phyloP scores from a whole-genome alignment of 345 rosid species.

The Corchorus capsularis region DNA sequence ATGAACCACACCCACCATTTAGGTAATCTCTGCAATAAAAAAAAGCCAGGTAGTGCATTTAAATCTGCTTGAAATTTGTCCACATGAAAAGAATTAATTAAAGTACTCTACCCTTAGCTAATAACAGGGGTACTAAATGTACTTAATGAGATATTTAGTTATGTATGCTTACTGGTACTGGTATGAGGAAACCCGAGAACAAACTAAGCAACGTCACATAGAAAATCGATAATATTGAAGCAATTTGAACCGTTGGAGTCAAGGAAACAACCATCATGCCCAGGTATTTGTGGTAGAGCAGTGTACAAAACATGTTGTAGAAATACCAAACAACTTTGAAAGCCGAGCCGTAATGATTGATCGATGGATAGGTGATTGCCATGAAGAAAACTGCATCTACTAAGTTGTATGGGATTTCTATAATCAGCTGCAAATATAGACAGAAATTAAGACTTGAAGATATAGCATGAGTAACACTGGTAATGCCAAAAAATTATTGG shows the following conservation, averaged over 20 bases:
- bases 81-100: no score
- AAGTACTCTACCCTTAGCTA: no score
- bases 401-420: slow-evolving; percentile 49
- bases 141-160: no score
- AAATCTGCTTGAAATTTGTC: no score
- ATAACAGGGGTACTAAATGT: no score
- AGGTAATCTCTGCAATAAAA: slow-evolving; percentile 37
- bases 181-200: slow-evolving; percentile 52
- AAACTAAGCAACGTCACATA: slow-evolving; percentile 31
- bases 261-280: slow-evolving; percentile 52
- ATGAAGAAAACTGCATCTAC: slow-evolving; percentile 38
- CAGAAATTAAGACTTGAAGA: background rate
- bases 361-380: slow-evolving; percentile 41
- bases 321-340: slow-evolving; percentile 48
- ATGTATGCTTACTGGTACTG: slow-evolving; percentile 41
- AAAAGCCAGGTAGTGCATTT: background rate
- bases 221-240: slow-evolving; percentile 36
- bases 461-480: no score
- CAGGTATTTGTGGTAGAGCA: slow-evolving; percentile 46
- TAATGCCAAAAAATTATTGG: no score
- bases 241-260: slow-evolving; percentile 41
- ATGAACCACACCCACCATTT: slow-evolving; percentile 53
- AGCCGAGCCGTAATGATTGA: slow-evolving; percentile 39
- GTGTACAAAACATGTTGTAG: slow-evolving; percentile 41
- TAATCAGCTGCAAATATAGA: slow-evolving; percentile 31